These are phyloP conservation scores for Pythium folliculosum DNA, from an alignment of 352 stramenopile genomes.

Conservation along the genomic window DNA sequence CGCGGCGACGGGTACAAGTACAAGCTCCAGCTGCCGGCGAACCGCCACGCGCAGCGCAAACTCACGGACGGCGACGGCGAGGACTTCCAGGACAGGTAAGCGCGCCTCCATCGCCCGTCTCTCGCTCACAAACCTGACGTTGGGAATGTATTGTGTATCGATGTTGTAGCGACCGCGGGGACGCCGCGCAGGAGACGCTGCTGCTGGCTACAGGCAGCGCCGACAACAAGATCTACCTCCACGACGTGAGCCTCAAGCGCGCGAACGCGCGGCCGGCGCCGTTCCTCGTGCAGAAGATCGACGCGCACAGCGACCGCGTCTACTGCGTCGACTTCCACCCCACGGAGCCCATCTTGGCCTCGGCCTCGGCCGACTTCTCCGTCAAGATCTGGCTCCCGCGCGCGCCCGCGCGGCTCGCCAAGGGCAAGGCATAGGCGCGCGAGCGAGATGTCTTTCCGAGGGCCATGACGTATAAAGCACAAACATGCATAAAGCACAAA, in stretches of 20 bases:
- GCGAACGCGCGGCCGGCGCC: conserved; percentile 45
- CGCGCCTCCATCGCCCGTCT: too few relatives aligned
- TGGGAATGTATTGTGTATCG: not conserved
- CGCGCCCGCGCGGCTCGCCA: conserved; percentile 52
- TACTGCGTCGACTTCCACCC: conserved; percentile 90
- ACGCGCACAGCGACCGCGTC: conserved; percentile 86
- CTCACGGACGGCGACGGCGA: conserved; percentile 80
- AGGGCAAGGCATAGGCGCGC: conserved; percentile 43
- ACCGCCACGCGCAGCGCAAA: conserved; percentile 56
- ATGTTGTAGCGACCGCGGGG: conserved; percentile 21
- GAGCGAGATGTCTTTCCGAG: too few relatives aligned
- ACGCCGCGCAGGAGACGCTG: conserved; percentile 64
- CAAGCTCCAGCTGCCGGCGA: conserved; percentile 69
- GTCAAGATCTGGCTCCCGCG: conserved; percentile 88
- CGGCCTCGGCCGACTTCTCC: conserved; percentile 81
- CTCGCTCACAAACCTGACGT: too few relatives aligned
- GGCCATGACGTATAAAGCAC: not conserved
- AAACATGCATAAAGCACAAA: not conserved
- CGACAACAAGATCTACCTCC: conserved; percentile 88
- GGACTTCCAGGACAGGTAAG: conserved; percentile 56
- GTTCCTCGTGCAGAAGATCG: conserved; percentile 81
- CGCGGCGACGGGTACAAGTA: conserved; percentile 86
- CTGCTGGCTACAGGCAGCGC: conserved; percentile 85
- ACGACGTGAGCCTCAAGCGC: conserved; percentile 76
- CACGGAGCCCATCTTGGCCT: conserved; percentile 82